Base-by-base conservation (phyloP, 352 stramenopile species). In the Phytophthora ohioensis region DNA sequence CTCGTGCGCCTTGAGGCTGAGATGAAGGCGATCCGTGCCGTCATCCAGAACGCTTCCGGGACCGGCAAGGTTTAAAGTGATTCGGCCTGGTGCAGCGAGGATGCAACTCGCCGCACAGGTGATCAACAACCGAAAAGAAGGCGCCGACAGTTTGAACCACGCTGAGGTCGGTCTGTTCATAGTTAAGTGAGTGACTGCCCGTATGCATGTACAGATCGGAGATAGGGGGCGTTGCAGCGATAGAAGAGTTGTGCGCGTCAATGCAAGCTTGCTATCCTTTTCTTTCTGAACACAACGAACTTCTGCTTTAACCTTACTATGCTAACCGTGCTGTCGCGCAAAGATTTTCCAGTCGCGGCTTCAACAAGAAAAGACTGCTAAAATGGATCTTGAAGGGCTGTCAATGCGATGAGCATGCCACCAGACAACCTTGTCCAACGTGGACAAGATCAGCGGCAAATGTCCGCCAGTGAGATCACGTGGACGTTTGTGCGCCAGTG, bases 1-100 rank as follows among this genome's bases (percentile, higher is more conserved):
- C 76, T 92, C 27, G 77, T 74, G 62, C 85, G 85, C 21, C 71
- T 92, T 45, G 85, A 92, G 51, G 64, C 69, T 30, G 85, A 92
- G 64, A 81, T 91, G 73, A 90, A 90, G 73, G 80, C 72, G 10
- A 76, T 92, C 34, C 85, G 85, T 48, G 81, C 86, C 42, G 81
- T 91, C 39, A 87, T 92, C 46, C 83, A 90, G 72, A 67, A 71
- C 27, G 74, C 76, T 17, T 82, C 77, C n/a, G 69, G 73, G 12
- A 63, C 60, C 3, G 53, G 13, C 47, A 76, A 74, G 51, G 53
- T 70, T 17, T 80, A 67, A 76, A 56, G 35, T 48, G 48, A 21
- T 47, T 55, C 34, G 17, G 48, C 21, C 49, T 54, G 56, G 52
- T 56, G 31, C 41, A 31, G 9, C 45, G 51, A 35, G 32, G 38